Evolutionary conservation across 2,329 filamentous ascomycete species (phyloP).

Genomic region (Chaetomiaceae sp.): DNA sequence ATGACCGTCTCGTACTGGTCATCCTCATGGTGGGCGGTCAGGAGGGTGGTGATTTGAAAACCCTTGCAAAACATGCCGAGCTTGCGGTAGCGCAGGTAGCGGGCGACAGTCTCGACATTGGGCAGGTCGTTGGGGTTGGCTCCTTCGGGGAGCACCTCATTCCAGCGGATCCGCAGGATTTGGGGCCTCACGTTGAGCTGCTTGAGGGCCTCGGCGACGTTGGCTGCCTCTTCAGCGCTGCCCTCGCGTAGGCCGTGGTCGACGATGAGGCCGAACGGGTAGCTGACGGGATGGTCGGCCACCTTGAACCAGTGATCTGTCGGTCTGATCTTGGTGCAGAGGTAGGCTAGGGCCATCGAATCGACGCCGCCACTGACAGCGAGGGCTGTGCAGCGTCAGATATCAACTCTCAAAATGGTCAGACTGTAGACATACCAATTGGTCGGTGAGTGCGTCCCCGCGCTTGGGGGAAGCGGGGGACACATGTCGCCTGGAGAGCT

Average conservation of each 20-base stretch:
- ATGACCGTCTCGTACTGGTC: conserved; percentile 89
- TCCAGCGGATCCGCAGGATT: conserved; percentile 42
- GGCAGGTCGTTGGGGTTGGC: conserved; percentile 40
- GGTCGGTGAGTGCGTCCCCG: conserved; percentile 34
- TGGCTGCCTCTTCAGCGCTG: conserved; percentile 48
- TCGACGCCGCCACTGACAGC: conserved; percentile 92
- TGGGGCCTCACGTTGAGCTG: conserved; percentile 33
- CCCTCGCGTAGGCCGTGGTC: conserved; percentile 54
- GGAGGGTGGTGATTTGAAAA: conserved; percentile 52
- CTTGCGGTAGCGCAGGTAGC: conserved; percentile 66
- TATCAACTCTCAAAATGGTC: not conserved
- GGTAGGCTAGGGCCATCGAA: conserved; percentile 88
- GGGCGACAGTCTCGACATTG: conserved; percentile 74
- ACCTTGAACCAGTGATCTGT: conserved; percentile 36
- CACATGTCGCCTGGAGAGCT: conserved; percentile 47
- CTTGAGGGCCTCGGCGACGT: conserved; percentile 38
- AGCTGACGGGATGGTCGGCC: conserved; percentile 41
- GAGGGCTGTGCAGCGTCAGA: conserved; percentile 47
- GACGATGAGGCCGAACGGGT: conserved; percentile 47
- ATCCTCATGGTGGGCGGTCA: conserved; percentile 83
- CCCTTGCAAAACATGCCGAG: conserved; percentile 59
- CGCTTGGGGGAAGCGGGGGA: conserved; percentile 45
- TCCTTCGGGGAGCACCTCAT: conserved; percentile 28
- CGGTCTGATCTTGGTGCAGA: conserved; percentile 53
- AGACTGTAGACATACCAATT: conserved; percentile 36